Percentiles rank a stretch among this genome's conserved stretches.
These are phyloP conservation scores for Bauhinia variegata DNA, from an alignment of 306 rosid species.

Conservation along the genomic window DNA sequence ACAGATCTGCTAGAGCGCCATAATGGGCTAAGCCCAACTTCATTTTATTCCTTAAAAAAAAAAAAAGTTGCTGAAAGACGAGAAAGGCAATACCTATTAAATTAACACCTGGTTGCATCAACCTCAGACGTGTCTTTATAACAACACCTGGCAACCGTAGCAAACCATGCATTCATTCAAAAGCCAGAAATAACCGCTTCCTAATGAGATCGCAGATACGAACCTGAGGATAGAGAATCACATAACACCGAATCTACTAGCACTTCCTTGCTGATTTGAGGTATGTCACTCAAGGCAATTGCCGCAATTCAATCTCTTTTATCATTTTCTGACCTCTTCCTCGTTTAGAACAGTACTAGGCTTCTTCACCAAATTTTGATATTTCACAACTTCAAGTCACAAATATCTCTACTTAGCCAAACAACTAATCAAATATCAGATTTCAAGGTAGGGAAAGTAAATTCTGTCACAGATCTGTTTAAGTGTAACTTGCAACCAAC, in stretches of 20 bases:
- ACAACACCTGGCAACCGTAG: slow-evolving; percentile 50
- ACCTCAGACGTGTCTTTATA: slow-evolving; percentile 24
- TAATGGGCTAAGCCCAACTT: too few species aligned
- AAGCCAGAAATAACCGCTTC: slow-evolving; percentile 36
- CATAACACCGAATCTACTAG: slow-evolving; percentile 36
- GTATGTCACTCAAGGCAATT: slow-evolving; percentile 34
- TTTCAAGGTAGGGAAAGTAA: background rate
- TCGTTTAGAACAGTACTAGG: slow-evolving; percentile 8
- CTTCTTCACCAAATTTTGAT: slow-evolving; percentile 10
- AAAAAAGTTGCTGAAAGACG: too few species aligned
- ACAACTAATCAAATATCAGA: slow-evolving; percentile 15
- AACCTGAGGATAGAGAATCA: background rate
- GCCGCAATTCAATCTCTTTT: background rate
- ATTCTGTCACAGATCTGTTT: too few species aligned
- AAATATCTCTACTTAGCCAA: slow-evolving; percentile 2
- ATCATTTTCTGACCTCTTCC: slow-evolving; percentile 10
- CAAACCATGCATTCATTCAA: slow-evolving; percentile 19
- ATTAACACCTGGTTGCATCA: slow-evolving; percentile 37
- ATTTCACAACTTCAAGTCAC: slow-evolving; percentile 7
- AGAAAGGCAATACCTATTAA: background rate
- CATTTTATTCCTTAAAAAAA: too few species aligned
- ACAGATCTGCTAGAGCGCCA: too few species aligned
- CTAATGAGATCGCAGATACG: slow-evolving; percentile 19
- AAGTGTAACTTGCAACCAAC: too few species aligned
- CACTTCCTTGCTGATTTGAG: slow-evolving; percentile 32